Evolutionary conservation across 257 asterid genomes (phyloP).

Genomic region (Petunia secreta): DNA sequence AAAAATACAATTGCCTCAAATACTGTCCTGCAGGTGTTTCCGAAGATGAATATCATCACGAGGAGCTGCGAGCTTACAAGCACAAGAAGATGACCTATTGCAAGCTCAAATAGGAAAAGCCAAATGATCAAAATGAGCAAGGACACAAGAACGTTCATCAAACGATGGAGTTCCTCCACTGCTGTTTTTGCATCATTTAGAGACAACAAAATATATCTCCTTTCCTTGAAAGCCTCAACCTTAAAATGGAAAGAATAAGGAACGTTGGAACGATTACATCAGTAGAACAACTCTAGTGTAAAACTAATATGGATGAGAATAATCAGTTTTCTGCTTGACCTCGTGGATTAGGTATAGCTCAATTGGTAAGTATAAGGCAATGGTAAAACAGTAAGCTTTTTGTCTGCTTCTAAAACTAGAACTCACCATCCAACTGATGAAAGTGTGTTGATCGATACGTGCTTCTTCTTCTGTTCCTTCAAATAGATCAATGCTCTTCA

Average conservation of each 20-base stretch:
- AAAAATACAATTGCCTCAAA: slow-evolving; percentile 88
- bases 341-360: too few species aligned
- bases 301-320: neutral
- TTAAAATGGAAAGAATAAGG: slow-evolving; percentile 29
- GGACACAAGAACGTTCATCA: slow-evolving; percentile 63
- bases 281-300: neutral
- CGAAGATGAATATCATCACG: slow-evolving; percentile 80
- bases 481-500: slow-evolving; percentile 59
- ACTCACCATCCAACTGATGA: slow-evolving; percentile 86
- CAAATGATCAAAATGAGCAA: slow-evolving; percentile 54
- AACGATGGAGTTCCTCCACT: slow-evolving; percentile 75
- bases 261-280: slow-evolving; percentile 6
- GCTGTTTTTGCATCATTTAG: slow-evolving; percentile 92
- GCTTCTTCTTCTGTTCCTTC: slow-evolving; percentile 68
- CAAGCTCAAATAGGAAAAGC: slow-evolving; percentile 80
- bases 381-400: too few species aligned
- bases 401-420: neutral
- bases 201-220: slow-evolving; percentile 83
- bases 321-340: too few species aligned
- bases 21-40: slow-evolving; percentile 84
- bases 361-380: too few species aligned
- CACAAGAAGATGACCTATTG: slow-evolving; percentile 69
- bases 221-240: slow-evolving; percentile 84
- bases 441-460: slow-evolving; percentile 74
- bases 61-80: slow-evolving; percentile 85